phyloP scores from a whole-genome alignment of 805 yeast genomes.

The Candida coleopterorum region DNA sequence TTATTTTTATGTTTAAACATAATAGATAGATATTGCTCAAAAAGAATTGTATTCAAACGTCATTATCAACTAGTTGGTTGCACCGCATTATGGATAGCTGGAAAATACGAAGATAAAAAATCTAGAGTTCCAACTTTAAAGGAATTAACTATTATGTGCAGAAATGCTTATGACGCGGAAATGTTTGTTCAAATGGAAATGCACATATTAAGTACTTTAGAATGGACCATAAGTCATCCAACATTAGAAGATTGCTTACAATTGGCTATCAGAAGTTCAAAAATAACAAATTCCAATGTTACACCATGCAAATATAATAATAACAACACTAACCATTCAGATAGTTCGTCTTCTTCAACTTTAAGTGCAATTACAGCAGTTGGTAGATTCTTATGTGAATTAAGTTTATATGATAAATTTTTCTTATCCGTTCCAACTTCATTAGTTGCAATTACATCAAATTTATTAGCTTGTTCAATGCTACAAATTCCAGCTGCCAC shows the following conservation, averaged over 20 bases:
- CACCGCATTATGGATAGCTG: constrained; percentile 46
- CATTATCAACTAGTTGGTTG: constrained; percentile 46
- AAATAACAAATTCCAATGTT: constrained; percentile 12
- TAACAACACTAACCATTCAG: constrained; percentile 6
- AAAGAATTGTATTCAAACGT: constrained; percentile 42
- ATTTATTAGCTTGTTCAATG: constrained; percentile 51
- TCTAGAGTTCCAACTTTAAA: constrained; percentile 52
- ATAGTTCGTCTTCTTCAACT: constrained; percentile 19
- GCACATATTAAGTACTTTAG: constrained; percentile 64
- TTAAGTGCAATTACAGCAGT: constrained; percentile 53
- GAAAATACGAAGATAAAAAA: constrained; percentile 55
- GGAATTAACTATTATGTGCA: constrained; percentile 52
- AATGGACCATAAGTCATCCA: constrained; percentile 44
- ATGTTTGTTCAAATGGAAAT: constrained; percentile 55
- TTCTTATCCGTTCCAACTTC: constrained; percentile 44
- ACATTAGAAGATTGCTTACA: constrained; percentile 49
- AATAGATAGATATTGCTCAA: constrained; percentile 44
- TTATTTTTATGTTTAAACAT: constrained; percentile 40
- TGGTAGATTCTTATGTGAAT: constrained; percentile 50
- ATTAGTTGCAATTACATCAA: constrained; percentile 45
- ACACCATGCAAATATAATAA: constrained; percentile 25
- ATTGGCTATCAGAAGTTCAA: constrained; percentile 28
- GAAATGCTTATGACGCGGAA: constrained; percentile 53
- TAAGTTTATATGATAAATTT: constrained; percentile 46
- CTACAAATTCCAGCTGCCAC: constrained; percentile 44